Conservation (phyloP, 2,329 filamentous ascomycete genomes). For the Colletotrichum sidae region DNA sequence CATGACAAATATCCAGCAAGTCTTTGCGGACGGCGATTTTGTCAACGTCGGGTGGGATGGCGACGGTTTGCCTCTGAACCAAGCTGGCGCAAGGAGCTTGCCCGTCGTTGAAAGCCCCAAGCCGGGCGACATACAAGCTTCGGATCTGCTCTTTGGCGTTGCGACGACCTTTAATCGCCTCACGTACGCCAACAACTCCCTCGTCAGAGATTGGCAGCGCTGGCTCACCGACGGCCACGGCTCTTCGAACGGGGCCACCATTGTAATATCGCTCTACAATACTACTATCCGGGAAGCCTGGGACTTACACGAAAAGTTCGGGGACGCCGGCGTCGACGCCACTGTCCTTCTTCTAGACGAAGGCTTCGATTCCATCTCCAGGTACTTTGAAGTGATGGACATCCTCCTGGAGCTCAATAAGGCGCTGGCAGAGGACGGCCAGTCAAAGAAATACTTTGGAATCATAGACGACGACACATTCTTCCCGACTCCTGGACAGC, state of each 20-base stretch:
- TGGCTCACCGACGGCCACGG: constrained; percentile 58
- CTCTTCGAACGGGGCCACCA: constrained; percentile 55
- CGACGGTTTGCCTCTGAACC: background rate
- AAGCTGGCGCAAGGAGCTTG: constrained; percentile 39
- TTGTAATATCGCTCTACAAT: constrained; percentile 56
- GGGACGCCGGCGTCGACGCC: constrained; percentile 23
- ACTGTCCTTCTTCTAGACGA: constrained; percentile 48
- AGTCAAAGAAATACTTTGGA: constrained; percentile 54
- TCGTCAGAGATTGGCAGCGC: constrained; percentile 56
- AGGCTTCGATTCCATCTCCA: constrained; percentile 46
- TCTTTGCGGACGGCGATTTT: constrained; percentile 11
- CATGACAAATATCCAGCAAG: constrained; percentile 16
- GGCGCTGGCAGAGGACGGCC: constrained; percentile 49
- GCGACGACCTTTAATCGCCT: constrained; percentile 56
- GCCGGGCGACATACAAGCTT: constrained; percentile 51
- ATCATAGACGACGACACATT: constrained; percentile 61
- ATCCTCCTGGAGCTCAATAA: constrained; percentile 48
- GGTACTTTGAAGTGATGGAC: constrained; percentile 53
- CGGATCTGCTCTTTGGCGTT: constrained; percentile 48
- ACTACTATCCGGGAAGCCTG: constrained; percentile 48
- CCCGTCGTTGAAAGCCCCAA: constrained; percentile 46
- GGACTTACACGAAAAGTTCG: constrained; percentile 41
- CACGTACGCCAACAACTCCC: constrained; percentile 50
- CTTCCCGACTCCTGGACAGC: constrained; percentile 54
- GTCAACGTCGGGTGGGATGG: constrained; percentile 24